Conservation (phyloP, 352 stramenopile species). For the Pythium utonaiense region DNA sequence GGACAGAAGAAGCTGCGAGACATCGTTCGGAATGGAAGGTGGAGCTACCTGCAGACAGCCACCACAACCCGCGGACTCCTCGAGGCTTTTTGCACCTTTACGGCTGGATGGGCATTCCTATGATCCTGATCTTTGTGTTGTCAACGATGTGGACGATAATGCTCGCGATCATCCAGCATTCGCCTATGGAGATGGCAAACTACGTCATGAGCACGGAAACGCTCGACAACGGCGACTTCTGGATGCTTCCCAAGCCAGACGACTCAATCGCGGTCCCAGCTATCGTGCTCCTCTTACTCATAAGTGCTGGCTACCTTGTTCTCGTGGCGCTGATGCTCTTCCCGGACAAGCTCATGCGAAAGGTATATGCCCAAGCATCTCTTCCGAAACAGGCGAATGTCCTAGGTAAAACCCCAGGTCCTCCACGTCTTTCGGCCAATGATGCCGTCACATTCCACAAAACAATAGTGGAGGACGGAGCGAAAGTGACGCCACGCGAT, state of each 20-base stretch:
- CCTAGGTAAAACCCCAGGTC: too few relatives aligned
- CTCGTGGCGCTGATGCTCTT: constrained; percentile 35
- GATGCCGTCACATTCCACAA: too few relatives aligned
- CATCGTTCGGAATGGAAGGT: too few relatives aligned
- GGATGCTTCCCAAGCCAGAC: constrained; percentile 31
- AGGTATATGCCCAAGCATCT: constrained; percentile 17
- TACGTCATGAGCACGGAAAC: constrained; percentile 32
- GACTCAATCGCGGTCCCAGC: constrained; percentile 18
- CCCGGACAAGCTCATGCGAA: constrained; percentile 1
- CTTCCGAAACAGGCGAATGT: constrained; percentile 2
- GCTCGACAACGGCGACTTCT: constrained; percentile 50
- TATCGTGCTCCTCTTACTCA: constrained; percentile 25
- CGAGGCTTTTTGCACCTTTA: constrained; percentile 33
- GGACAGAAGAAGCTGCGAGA: too few relatives aligned
- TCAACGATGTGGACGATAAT: constrained; percentile 32
- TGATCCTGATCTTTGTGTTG: constrained; percentile 34
- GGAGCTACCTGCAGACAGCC: too few relatives aligned
- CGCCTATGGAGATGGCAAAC: constrained; percentile 30
- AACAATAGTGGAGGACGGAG: too few relatives aligned
- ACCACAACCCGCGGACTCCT: too few relatives aligned
- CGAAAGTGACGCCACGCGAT: too few relatives aligned
- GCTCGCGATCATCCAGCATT: constrained; percentile 34
- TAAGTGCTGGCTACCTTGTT: constrained; percentile 30
- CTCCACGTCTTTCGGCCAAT: too few relatives aligned
- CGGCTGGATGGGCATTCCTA: constrained; percentile 29